A percentile compares a stretch with the other conserved stretches of the same genome.
These are phyloP conservation scores for Mycena kentingensis DNA, from an alignment of 768 basidiomycete genomes.

Conservation along the genomic window DNA sequence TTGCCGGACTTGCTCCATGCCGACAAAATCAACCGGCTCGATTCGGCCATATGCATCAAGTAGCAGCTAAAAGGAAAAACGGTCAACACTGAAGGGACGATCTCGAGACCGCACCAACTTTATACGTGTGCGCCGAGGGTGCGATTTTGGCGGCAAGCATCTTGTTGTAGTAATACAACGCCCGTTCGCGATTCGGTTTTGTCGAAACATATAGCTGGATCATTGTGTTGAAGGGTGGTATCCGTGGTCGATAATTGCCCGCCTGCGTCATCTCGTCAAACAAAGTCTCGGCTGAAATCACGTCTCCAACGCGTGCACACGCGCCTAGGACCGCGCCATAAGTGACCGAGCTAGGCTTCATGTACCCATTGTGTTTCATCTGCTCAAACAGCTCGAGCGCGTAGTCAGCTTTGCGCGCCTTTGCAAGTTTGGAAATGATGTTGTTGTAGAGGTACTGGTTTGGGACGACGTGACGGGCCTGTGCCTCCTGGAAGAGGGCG, in stretches of 20 bases:
- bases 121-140: constrained; percentile 93
- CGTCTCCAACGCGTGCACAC: constrained; percentile 91
- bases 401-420: constrained; percentile 89
- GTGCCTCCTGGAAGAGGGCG: constrained; percentile 79
- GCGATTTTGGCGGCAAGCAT: constrained; percentile 60
- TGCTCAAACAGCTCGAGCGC: constrained; percentile 85
- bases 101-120: constrained; percentile 47
- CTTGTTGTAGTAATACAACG: constrained; percentile 72
- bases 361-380: constrained; percentile 70
- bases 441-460: constrained; percentile 95
- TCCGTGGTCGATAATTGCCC: constrained; percentile 78
- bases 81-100: neutral
- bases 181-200: constrained; percentile 81
- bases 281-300: constrained; percentile 72
- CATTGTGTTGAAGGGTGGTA: constrained; percentile 98
- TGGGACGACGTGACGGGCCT: constrained; percentile 65
- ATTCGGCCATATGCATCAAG: constrained; percentile 87
- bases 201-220: constrained; percentile 94
- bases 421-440: constrained; percentile 93
- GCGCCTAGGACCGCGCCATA: constrained; percentile 95
- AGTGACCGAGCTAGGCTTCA: constrained; percentile 77
- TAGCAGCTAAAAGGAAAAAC: constrained; percentile 58
- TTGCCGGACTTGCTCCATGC: constrained; percentile 73
- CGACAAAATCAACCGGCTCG: constrained; percentile 72
- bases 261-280: constrained; percentile 83